phyloP scores from a whole-genome alignment of 148 eudicot species.

The Rhododendron molle region DNA sequence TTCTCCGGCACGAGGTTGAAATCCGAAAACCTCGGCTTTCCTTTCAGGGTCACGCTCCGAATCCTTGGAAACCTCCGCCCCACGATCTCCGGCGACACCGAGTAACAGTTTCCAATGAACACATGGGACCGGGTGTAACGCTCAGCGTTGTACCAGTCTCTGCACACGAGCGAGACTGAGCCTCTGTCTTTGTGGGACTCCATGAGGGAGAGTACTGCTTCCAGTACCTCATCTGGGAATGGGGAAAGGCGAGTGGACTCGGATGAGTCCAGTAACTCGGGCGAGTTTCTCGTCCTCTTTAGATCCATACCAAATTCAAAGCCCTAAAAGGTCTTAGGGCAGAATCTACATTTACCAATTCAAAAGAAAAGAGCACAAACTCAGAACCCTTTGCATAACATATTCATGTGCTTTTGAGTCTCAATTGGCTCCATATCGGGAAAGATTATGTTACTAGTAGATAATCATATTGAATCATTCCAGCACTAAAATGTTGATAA shows the following conservation, averaged over 20 bases:
- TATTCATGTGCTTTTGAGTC: neutral
- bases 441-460: neutral
- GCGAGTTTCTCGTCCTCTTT: conserved; percentile 15
- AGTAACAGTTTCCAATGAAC: conserved; percentile 77
- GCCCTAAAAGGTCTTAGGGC: neutral
- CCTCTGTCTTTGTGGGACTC: conserved; percentile 55
- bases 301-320: conserved; percentile 15
- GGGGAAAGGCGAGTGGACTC: conserved; percentile 13
- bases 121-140: conserved; percentile 65
- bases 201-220: conserved; percentile 53
- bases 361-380: neutral
- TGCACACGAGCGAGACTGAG: conserved; percentile 72
- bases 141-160: conserved; percentile 80
- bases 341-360: conserved; percentile 5
- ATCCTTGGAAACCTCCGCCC: conserved; percentile 62
- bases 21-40: conserved; percentile 80
- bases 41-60: conserved; percentile 58
- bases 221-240: conserved; percentile 78
- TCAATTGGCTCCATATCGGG: neutral
- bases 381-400: no score
- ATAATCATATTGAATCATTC: neutral
- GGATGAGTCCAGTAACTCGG: conserved; percentile 12
- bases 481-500: neutral
- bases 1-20: conserved; percentile 70
- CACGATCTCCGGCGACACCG: conserved; percentile 74